Evolutionary conservation across 2,329 filamentous ascomycete genomes (phyloP).

Genomic region (Alternaria gansuensis): DNA sequence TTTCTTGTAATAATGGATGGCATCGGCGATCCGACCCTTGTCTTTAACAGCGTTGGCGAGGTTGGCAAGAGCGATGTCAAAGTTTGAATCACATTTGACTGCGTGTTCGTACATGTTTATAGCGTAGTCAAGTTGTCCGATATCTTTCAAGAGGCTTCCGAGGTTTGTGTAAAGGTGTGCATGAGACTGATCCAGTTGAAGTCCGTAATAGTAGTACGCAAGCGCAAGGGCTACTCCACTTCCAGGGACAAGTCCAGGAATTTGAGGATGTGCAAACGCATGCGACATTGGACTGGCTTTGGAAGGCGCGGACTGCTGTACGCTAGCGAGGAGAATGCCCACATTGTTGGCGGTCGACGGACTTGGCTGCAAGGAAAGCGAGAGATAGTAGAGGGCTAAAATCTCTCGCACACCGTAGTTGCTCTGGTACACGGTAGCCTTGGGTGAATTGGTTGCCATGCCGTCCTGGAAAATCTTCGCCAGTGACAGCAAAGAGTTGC

Average conservation of each 20-base stretch:
- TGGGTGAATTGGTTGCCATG: slow-evolving; percentile 76
- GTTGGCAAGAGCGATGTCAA: slow-evolving; percentile 96
- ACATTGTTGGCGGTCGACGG: slow-evolving; percentile 99
- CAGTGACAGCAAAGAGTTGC: slow-evolving; percentile 91
- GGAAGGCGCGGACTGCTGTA: slow-evolving; percentile 72
- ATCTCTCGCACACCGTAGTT: slow-evolving; percentile 88
- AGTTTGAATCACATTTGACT: slow-evolving; percentile 88
- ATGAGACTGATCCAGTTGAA: slow-evolving; percentile 85
- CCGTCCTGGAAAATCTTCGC: slow-evolving; percentile 98
- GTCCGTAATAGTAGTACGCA: slow-evolving; percentile 93
- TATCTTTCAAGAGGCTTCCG: slow-evolving; percentile 93
- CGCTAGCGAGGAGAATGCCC: slow-evolving; percentile 92
- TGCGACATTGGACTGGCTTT: slow-evolving; percentile 55
- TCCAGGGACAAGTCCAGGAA: slow-evolving; percentile 83
- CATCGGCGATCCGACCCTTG: slow-evolving; percentile 88
- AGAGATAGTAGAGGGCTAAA: slow-evolving; percentile 92
- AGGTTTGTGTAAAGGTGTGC: slow-evolving; percentile 97
- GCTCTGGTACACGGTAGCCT: slow-evolving; percentile 64
- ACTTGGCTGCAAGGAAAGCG: slow-evolving; percentile 90
- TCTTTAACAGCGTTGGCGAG: slow-evolving; percentile 98
- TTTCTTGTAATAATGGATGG: slow-evolving; percentile 88
- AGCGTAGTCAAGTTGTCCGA: slow-evolving; percentile 88
- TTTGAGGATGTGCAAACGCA: slow-evolving; percentile 52
- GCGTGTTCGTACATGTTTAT: slow-evolving; percentile 98
- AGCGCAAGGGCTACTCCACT: slow-evolving; percentile 89